Conservation (phyloP, 306 rosid genomes). For the Begonia masoniana region DNA sequence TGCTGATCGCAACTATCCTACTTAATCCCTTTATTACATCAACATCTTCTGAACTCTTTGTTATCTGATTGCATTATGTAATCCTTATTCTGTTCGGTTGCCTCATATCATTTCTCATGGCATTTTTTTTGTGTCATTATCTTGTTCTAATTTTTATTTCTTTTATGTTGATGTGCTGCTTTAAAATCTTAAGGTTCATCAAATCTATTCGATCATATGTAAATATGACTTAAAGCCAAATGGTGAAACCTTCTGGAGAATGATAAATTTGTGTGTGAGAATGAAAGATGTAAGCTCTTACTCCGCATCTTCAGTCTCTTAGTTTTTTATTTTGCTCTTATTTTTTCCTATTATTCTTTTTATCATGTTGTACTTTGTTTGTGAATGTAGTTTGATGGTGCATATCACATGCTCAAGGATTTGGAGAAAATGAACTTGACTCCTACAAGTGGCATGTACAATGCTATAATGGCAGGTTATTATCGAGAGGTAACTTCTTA, state of each 20-base stretch:
- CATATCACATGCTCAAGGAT: slow-evolving; percentile 46
- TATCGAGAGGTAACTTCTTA: slow-evolving; percentile 61
- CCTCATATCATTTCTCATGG: too few relatives aligned
- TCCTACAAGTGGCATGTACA: slow-evolving; percentile 49
- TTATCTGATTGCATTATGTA: neutral
- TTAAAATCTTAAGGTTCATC: slow-evolving; percentile 37
- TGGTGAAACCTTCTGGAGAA: slow-evolving; percentile 47
- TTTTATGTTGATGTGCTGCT: neutral
- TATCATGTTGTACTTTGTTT: slow-evolving; percentile 12
- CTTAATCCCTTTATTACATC: neutral
- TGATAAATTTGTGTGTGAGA: slow-evolving; percentile 48
- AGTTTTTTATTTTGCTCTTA: slow-evolving; percentile 6
- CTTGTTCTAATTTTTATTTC: slow-evolving; percentile 3
- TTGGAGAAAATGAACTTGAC: slow-evolving; percentile 31
- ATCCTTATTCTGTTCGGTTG: too few relatives aligned
- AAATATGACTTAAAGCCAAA: slow-evolving; percentile 28
- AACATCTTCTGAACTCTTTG: neutral
- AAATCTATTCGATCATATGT: slow-evolving; percentile 39
- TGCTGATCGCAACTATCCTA: too few relatives aligned
- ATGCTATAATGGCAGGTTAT: slow-evolving; percentile 79
- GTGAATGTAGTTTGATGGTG: slow-evolving; percentile 49
- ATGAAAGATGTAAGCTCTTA: slow-evolving; percentile 62
- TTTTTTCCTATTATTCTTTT: slow-evolving; percentile 11
- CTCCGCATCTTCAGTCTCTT: neutral
- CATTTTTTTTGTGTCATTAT: neutral